Base-by-base conservation (phyloP, 306 rosid species). In the Begonia fuchsioides region DNA sequence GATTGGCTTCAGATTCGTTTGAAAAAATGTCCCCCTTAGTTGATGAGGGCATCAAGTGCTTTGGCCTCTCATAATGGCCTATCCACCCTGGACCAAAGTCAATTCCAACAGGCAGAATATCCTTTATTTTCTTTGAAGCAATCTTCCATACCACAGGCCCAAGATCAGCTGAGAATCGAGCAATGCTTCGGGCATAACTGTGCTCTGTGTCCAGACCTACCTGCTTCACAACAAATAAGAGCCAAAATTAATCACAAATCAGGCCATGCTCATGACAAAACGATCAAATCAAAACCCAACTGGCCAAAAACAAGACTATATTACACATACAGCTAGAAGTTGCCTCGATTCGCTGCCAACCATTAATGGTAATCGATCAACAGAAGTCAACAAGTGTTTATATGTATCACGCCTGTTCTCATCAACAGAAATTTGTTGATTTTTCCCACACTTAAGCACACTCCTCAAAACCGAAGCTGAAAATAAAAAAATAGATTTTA, bases 371-470 rank as follows among this genome's bases (percentile, higher is more conserved):
- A 11, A 78, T 73, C 56, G 70, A 67, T 51, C 60, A 77, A 52
- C 76, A 39, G 59, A 50, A 49, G 73, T 40, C 62, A 51, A 32
- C 16, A 74, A 57, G 19, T 67, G 63, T 44, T 53, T 62, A 62
- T 82, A 88, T 15, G 82, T 81, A 51, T 84, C 78, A 6, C 97
- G 97, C 68, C 83, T 81, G 44, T 92, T 81, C 78, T 88, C 97
- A 58, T 88, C 93, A 56, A 81, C 76, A 1, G 40, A 43, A 61
- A 66, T 64, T 50, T 84, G 93, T 62, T 79, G 90, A 60, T 84
- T 88, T 67, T 76, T 88, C 50, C 97, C 95, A 47, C 74, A 78
- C 65, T 80, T 74, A 51, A 69, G 39, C 38, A 74, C 95, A 52
- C 82, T 78, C 74, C 73, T 84, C 68, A 84, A 38, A 58, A 88